phyloP scores from a whole-genome alignment of 495 filamentous ascomycete genomes.

The Penicillium daleae region DNA sequence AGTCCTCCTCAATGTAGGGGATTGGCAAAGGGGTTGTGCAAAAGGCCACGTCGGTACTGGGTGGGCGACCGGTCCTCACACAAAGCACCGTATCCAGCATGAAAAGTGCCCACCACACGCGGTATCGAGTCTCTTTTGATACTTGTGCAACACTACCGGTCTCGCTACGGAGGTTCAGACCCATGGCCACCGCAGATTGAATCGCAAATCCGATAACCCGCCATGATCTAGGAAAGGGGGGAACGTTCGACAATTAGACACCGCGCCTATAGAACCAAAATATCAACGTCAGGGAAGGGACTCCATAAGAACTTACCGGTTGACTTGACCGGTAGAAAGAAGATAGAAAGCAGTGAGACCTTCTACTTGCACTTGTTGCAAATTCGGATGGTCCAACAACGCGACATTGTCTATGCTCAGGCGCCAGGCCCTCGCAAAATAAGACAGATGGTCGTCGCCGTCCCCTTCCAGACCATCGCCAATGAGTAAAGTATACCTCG shows the following conservation, averaged over 20 bases:
- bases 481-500: constrained; percentile 50
- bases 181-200: constrained; percentile 60
- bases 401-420: constrained; percentile 53
- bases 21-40: constrained; percentile 58
- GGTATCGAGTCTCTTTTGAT: constrained; percentile 51
- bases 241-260: neutral
- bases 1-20: constrained; percentile 56
- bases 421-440: constrained; percentile 61
- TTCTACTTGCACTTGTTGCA: constrained; percentile 62
- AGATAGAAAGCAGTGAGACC: constrained; percentile 64
- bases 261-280: neutral
- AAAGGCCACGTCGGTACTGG: constrained; percentile 52
- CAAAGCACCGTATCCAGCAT: constrained; percentile 60
- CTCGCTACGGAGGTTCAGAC: constrained; percentile 64
- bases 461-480: constrained; percentile 39
- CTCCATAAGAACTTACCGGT: constrained; percentile 49
- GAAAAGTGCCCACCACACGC: constrained; percentile 59
- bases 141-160: constrained; percentile 47
- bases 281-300: neutral
- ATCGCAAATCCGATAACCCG: constrained; percentile 61
- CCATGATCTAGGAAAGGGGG: constrained; percentile 52
- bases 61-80: constrained; percentile 64
- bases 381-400: constrained; percentile 56
- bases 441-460: constrained; percentile 54
- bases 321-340: constrained; percentile 59